Evolutionary conservation across 495 filamentous ascomycete genomes (phyloP), one percentile per base, ranked within the genome.

Genomic region (Xylaria castorea): DNA sequence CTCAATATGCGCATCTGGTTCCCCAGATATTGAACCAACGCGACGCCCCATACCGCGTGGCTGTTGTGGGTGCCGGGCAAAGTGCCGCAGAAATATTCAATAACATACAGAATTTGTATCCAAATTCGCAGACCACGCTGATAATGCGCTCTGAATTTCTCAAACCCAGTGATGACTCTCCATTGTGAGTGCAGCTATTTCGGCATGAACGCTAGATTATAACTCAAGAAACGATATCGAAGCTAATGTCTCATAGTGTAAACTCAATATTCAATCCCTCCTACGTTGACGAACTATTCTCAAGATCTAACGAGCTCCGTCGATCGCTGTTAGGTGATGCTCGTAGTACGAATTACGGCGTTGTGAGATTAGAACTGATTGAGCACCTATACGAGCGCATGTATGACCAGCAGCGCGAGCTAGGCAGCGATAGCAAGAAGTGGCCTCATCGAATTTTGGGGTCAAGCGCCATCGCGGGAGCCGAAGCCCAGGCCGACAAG

Each of bases 251-350:
- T 42, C 1, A 14, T 75, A 97, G 94, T 75, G 94, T 99, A 68
- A 99, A 99, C 80, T 94, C 95, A 75, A 91, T 98, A 74, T 99
- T 99, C 85, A 92, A 98, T 80, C 95, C 95, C 4, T 88, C 91
- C 51, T 90, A 90, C 34, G 90, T 97, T 8, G 91, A 97, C 74
- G 83, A 81, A 38, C 87, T 97, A 75, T 97, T 90, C 82, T 80
- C 86, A 63, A 89, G 91, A 53, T 80, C 89, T 3, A 77, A 88
- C 0, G 83, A 88, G 30, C 86, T 91, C 71, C 91, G 94, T 60
- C 81, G 85, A 57, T 83, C 86, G 48, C 85, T 91, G 57, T 86
- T 97, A 57, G 78, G 82, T 5, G 87, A 87, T 27, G 91, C 95
- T 74, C 88, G 89, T 57, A 88, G 87, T 38, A 99, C 95, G 38